These are phyloP conservation scores for Fusarium algeriense DNA, from an alignment of 2,329 filamentous ascomycete species.

Conservation along the genomic window DNA sequence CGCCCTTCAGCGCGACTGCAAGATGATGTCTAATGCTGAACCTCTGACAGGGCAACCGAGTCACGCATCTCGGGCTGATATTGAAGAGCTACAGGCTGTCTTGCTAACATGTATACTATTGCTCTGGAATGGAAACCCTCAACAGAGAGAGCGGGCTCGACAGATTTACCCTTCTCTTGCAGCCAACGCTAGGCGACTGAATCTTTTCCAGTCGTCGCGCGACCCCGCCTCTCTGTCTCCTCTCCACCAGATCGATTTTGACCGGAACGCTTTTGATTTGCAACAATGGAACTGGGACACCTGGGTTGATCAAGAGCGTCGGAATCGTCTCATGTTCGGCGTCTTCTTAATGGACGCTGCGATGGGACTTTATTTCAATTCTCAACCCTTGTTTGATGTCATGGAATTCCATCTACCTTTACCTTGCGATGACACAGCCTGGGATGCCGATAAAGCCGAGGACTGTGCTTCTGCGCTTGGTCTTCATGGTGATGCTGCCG, in stretches of 20 bases:
- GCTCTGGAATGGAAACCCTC: conserved; percentile 76
- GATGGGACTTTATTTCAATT: conserved; percentile 79
- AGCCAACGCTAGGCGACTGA: conserved; percentile 67
- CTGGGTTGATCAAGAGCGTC: conserved; percentile 80
- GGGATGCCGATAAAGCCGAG: conserved; percentile 72
- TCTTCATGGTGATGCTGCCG: conserved; percentile 68
- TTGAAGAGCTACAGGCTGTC: conserved; percentile 77
- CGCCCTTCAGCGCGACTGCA: conserved; percentile 69
- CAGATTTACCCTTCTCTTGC: conserved; percentile 69
- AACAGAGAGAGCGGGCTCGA: conserved; percentile 73
- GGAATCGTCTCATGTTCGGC: conserved; percentile 73
- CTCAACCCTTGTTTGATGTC: conserved; percentile 70
- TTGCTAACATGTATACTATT: conserved; percentile 72
- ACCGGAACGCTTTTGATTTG: conserved; percentile 59
- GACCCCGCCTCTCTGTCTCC: conserved; percentile 65
- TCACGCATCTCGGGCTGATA: conserved; percentile 54
- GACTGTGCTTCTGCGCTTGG: conserved; percentile 76
- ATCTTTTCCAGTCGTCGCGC: conserved; percentile 66
- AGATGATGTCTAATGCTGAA: conserved; percentile 54
- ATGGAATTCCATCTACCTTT: conserved; percentile 76
- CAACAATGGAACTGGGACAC: conserved; percentile 72
- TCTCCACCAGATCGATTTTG: conserved; percentile 69
- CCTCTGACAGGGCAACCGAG: conserved; percentile 40
- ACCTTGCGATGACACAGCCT: conserved; percentile 78
- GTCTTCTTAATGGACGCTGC: conserved; percentile 74